A percentile compares a stretch with the other conserved stretches of the same genome.
These are phyloP conservation scores for Trebouxiophyceae sp. DNA, from an alignment of 163 green algal genomes.

Conservation along the genomic window DNA sequence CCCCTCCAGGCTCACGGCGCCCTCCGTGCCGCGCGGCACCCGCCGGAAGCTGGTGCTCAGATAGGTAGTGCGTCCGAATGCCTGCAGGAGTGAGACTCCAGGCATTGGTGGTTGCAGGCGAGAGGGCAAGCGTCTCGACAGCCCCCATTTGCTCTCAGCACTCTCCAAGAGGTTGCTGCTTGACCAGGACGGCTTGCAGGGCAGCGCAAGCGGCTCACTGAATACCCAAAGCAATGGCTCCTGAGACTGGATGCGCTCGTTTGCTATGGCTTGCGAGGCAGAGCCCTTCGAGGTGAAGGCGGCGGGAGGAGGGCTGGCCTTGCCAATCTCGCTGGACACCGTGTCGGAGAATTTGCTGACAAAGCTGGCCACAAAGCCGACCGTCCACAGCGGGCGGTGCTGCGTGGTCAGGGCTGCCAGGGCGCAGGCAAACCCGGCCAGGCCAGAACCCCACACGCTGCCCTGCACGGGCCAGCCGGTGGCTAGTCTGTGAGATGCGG, in stretches of 20 bases:
- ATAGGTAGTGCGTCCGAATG: conserved; percentile 93
- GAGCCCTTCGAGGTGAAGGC: too few relatives aligned
- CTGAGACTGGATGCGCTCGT: neutral
- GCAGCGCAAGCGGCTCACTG: neutral
- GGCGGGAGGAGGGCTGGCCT: too few relatives aligned
- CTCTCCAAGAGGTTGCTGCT: too few relatives aligned
- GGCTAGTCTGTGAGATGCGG: neutral
- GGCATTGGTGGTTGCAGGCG: too few relatives aligned
- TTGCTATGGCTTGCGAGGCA: too few relatives aligned
- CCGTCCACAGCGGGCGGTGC: neutral
- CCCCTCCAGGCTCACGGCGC: conserved; percentile 88
- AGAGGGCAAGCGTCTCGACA: too few relatives aligned
- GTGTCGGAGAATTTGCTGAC: conserved; percentile 96
- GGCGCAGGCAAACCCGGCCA: conserved; percentile 74
- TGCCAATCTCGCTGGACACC: conserved; percentile 90
- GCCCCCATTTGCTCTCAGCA: too few relatives aligned
- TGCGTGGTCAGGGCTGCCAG: conserved; percentile 43
- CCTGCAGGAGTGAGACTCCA: too few relatives aligned
- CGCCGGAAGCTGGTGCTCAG: conserved; percentile 77
- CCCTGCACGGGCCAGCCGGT: conserved; percentile 32
- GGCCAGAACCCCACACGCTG: conserved; percentile 90
- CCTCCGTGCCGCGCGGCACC: conserved; percentile 93
- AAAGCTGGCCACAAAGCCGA: conserved; percentile 88
- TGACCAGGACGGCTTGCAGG: neutral
- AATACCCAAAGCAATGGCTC: neutral